Percentiles rank a stretch among this genome's conserved stretches.
Evolutionary conservation across 2,329 filamentous ascomycete species (phyloP).

Genomic region (Chalaropsis ovoidea): DNA sequence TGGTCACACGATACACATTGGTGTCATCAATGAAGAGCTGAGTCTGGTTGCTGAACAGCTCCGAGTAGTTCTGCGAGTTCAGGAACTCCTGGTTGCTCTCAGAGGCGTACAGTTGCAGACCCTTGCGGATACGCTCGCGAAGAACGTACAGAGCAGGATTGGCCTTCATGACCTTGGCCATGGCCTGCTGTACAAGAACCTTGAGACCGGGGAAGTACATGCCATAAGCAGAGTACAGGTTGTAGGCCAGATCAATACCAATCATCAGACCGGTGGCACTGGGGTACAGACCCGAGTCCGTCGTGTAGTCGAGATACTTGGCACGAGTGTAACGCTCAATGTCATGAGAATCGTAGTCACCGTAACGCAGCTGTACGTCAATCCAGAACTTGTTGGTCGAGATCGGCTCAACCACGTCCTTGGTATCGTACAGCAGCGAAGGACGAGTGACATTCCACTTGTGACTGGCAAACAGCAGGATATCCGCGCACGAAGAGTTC

Average conservation of each 20-base stretch:
- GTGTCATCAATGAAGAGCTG: slow-evolving; percentile 99
- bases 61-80: slow-evolving; percentile 98
- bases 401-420: slow-evolving; percentile 85
- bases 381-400: slow-evolving; percentile 99
- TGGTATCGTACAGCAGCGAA: slow-evolving; percentile 88
- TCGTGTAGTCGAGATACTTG: slow-evolving; percentile 98
- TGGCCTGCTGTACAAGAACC: slow-evolving; percentile 89
- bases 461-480: slow-evolving; percentile 90
- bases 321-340: slow-evolving; percentile 96
- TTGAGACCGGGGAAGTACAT: slow-evolving; percentile 98
- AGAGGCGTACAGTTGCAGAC: slow-evolving; percentile 92
- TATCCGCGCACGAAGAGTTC: slow-evolving; percentile 98
- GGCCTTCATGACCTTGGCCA: slow-evolving; percentile 99
- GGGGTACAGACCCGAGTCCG: slow-evolving; percentile 96
- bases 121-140: slow-evolving; percentile 95
- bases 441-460: slow-evolving; percentile 98
- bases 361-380: slow-evolving; percentile 90
- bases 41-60: slow-evolving; percentile 97
- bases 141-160: slow-evolving; percentile 94
- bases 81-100: slow-evolving; percentile 99
- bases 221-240: slow-evolving; percentile 93
- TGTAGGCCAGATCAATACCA: slow-evolving; percentile 94
- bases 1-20: slow-evolving; percentile 97
- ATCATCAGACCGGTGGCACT: slow-evolving; percentile 96
- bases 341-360: slow-evolving; percentile 97